Conservation (phyloP, 805 yeast genomes). For the Barnettozyma salicaria region DNA sequence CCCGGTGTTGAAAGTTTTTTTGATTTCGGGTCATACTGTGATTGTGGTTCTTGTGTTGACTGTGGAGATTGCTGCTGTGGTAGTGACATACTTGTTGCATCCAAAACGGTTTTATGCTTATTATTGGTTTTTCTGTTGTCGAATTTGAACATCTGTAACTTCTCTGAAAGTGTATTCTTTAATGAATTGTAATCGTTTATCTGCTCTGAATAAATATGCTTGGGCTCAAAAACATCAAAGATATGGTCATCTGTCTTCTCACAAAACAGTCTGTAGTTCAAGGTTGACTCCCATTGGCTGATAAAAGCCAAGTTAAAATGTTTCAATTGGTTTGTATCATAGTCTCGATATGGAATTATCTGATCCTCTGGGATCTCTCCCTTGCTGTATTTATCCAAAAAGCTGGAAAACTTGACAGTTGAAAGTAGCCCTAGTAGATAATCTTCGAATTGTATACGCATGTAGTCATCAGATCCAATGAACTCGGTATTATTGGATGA, state of each 20-base stretch:
- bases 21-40: neutral
- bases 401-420: conserved; percentile 62
- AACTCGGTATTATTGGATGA: conserved; percentile 39
- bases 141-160: conserved; percentile 28
- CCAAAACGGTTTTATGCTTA: conserved; percentile 13
- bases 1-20: conserved; percentile 5
- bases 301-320: conserved; percentile 43
- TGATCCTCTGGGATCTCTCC: conserved; percentile 31
- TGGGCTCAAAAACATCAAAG: conserved; percentile 54
- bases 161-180: conserved; percentile 14
- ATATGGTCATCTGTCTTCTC: conserved; percentile 59
- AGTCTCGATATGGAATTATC: conserved; percentile 23
- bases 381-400: conserved; percentile 33
- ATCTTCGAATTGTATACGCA: conserved; percentile 85
- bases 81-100: neutral
- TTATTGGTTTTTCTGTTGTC: conserved; percentile 26
- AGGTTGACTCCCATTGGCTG: conserved; percentile 47
- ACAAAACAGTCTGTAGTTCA: conserved; percentile 50
- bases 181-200: conserved; percentile 12
- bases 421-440: conserved; percentile 74
- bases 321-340: conserved; percentile 30
- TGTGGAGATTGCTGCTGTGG: no score
- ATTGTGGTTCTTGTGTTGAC: conserved; percentile 1
- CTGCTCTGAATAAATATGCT: conserved; percentile 29
- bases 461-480: conserved; percentile 79